phyloP scores from a whole-genome alignment of 257 asterid genomes.

The Prunella vulgaris region DNA sequence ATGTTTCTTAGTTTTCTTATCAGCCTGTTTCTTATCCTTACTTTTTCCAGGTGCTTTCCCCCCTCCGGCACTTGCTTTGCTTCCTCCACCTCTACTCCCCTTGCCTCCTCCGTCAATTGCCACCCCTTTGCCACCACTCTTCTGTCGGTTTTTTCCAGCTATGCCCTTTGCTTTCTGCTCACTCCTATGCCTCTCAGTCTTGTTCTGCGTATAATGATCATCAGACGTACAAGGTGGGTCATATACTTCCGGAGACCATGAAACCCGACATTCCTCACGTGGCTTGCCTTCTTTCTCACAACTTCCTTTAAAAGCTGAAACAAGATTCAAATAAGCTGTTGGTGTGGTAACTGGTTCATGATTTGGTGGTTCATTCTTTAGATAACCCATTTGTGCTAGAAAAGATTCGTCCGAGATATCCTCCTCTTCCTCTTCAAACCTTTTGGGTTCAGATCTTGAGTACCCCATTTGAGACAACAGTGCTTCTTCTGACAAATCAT shows the following conservation, averaged over 20 bases:
- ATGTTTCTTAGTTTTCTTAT: conserved; percentile 34
- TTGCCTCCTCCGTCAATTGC: conserved; percentile 10
- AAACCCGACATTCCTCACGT: conserved; percentile 29
- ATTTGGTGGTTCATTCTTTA: conserved; percentile 20
- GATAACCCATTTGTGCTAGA: conserved; percentile 27
- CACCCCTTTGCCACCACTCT: conserved; percentile 16
- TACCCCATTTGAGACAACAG: conserved; percentile 41
- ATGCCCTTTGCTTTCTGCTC: conserved; percentile 30
- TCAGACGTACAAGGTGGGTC: conserved; percentile 39
- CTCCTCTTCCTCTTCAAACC: neutral
- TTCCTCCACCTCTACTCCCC: conserved; percentile 24
- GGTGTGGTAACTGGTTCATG: conserved; percentile 26
- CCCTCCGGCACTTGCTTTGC: conserved; percentile 9
- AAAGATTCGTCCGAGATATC: conserved; percentile 26
- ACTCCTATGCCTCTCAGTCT: conserved; percentile 23
- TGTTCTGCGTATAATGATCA: conserved; percentile 17
- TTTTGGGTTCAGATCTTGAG: neutral
- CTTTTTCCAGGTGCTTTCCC: conserved; percentile 20
- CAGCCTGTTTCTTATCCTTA: too few species aligned
- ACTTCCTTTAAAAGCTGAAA: conserved; percentile 49
- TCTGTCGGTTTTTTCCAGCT: conserved; percentile 35
- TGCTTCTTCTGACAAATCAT: conserved; percentile 30
- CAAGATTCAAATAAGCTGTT: conserved; percentile 27
- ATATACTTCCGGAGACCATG: conserved; percentile 46
- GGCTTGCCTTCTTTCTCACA: conserved; percentile 29